Evolutionary conservation across 345 rosid species (phyloP).

Genomic region (Euphorbia lathyris): DNA sequence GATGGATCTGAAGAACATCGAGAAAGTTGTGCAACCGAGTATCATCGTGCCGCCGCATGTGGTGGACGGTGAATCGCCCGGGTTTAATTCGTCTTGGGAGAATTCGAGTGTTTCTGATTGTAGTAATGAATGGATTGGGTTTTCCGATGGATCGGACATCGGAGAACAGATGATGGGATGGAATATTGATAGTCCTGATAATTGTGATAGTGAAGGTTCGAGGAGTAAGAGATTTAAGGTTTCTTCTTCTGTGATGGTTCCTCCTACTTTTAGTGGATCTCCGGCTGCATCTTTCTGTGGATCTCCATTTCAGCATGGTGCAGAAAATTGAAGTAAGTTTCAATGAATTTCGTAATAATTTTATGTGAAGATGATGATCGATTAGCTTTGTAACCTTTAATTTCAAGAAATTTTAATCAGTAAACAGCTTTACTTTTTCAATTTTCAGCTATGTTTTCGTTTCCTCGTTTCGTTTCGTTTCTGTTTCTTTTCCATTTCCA

Average conservation of each 20-base stretch:
- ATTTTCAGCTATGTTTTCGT: too few species aligned
- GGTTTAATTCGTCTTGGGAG: slow-evolving; percentile 40
- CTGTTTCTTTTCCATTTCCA: too few species aligned
- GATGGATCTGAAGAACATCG: slow-evolving; percentile 42
- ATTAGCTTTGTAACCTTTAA: too few species aligned
- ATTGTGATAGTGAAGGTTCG: slow-evolving; percentile 26
- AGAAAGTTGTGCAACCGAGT: slow-evolving; percentile 62
- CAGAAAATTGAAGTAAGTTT: slow-evolving; percentile 4
- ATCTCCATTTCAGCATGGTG: slow-evolving; percentile 15
- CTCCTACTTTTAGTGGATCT: slow-evolving; percentile 49
- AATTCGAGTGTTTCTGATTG: slow-evolving; percentile 52
- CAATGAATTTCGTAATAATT: not conserved
- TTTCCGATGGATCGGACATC: slow-evolving; percentile 52
- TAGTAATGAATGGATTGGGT: slow-evolving; percentile 52
- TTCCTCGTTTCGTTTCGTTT: too few species aligned
- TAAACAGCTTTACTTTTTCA: too few species aligned
- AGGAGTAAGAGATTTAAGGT: slow-evolving; percentile 66
- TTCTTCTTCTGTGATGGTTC: slow-evolving; percentile 55
- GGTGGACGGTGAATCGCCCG: not conserved
- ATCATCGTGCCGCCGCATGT: slow-evolving; percentile 43
- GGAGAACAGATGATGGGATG: slow-evolving; percentile 43
- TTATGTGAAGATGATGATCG: too few species aligned
- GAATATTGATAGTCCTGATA: slow-evolving; percentile 47
- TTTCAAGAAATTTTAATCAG: too few species aligned
- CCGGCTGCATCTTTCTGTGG: slow-evolving; percentile 13